Evolutionary conservation across 371 early-diverging fungal genomes (phyloP), one percentile per base, ranked within the genome.

Genomic region (Mycotypha africana): DNA sequence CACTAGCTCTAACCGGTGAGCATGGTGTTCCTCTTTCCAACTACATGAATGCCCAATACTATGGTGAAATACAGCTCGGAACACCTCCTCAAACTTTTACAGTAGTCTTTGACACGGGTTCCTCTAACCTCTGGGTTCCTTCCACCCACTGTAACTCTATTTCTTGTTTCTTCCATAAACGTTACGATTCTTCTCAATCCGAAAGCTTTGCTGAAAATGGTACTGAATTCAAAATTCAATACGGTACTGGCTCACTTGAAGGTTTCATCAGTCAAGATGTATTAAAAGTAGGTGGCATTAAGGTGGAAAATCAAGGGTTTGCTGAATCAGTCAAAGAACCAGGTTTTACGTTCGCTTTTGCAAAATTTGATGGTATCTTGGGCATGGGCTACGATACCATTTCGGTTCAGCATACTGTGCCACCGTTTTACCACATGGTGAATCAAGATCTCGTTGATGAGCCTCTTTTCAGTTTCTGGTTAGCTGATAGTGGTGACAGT

Each of bases 31-130:
- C 97, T 19, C 75, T 92, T 21, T 82, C 87, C 42, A 91, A 97
- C 79, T 97, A 85, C 56, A 84, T 92, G 89, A 94, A 98, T 62
- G 96, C 96, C 16, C 96, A 95, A 76, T 93, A 93, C 78, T 94
- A 82, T 61, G 93, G 93, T 15, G 89, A 91, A 37, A 83, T 92
- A 49, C 67, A 61, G 11, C 39, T 93, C 32, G 95, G 95, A 38
- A 88, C 90, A 3, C 96, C 96, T 26, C 76, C 84, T 31, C 96
- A 97, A 70, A 74, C 68, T 2, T 97, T 97, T 75, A 83, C 81
- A 12, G 95, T 95, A 21, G 87, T 98, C n/a, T 90, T 95, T 49
- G 97, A 96, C 68, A 95, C 96, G 14, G 97, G 94, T 7, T 92
- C 93, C 22, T 86, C 90, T 37, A 95, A 95, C 62, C 79, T 95